A percentile compares a stretch with the other conserved stretches of the same genome.
These are phyloP conservation scores for Plasmodium ovale DNA, from an alignment of 169 alveolate species.

Conservation along the genomic window DNA sequence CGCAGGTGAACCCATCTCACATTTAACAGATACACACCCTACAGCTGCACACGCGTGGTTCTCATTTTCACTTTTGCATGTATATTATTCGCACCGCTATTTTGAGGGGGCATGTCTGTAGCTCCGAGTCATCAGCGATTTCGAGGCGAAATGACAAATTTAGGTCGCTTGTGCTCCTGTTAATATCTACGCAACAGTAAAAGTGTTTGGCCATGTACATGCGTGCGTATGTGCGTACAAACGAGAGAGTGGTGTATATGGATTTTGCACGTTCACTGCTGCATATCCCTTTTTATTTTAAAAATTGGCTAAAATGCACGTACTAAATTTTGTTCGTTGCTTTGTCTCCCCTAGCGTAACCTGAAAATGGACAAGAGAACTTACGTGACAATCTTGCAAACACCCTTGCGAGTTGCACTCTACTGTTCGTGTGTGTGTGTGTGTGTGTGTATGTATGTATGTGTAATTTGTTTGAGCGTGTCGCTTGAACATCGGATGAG, in stretches of 20 bases:
- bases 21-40: too few relatives aligned
- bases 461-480: background rate
- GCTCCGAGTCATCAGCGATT: constrained; percentile 77
- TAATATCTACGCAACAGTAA: constrained; percentile 21
- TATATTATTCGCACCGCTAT: constrained; percentile 43
- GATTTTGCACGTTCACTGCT: background rate
- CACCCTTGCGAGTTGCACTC: too few relatives aligned
- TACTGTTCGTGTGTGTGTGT: too few relatives aligned
- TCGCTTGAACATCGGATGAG: too few relatives aligned
- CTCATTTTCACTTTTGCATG: background rate
- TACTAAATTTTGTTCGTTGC: constrained; percentile 70
- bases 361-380: too few relatives aligned
- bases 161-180: constrained; percentile 34
- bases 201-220: background rate
- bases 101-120: constrained; percentile 72
- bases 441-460: background rate
- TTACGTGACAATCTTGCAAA: too few relatives aligned
- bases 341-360: constrained; percentile 75
- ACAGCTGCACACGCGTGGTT: too few relatives aligned
- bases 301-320: background rate
- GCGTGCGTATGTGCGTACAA: background rate
- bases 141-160: constrained; percentile 74
- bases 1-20: too few relatives aligned
- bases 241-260: background rate
- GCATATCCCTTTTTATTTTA: background rate